Evolutionary conservation across 495 filamentous ascomycete genomes (phyloP), one percentile per base, ranked within the genome.

Genomic region (Rostrohypoxylon terebratum): DNA sequence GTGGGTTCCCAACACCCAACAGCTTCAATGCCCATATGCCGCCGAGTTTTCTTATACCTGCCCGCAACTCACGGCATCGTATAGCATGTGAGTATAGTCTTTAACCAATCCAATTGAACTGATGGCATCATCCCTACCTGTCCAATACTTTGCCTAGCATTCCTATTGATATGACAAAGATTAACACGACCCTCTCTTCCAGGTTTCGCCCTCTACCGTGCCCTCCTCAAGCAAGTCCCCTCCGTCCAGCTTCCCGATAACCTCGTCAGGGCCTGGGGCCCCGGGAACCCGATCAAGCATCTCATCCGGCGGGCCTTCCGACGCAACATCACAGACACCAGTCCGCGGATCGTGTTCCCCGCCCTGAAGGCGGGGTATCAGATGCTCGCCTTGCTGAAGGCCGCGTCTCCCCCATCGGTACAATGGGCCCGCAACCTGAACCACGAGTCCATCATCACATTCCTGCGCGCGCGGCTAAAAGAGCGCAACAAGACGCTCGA

Each of bases 171-270:
- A 38, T 16, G 40, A 51, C 25, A 34, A 14, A 53, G 20, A 16
- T 23, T 47, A 36, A 61, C 42, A 66, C 23, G 33, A 36, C 44
- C 14, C 18, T 13, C n/a, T 3, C 25, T 73, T 7, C 34, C 69
- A 94, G 91, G 90, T 76, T 82, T 92, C 73, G 88, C 91, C 36
- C 89, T 96, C 59, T 94, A 90, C 78, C 85, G 90, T 72, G 87
- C 90, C 33, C 88, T 96, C 72, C 81, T 94, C 36, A 87, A 85
- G 68, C 87, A 87, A 82, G 89, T 82, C 74, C 75, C 79, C 18
- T 81, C 77, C 59, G 75, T 90, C 57, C 81, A 84, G n/a, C 73
- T 84, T 61, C 79, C 69, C 64, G 73, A 67, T 77, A 80, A 72
- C 73, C 82, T 79, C 78, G 80, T 68, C 40, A 66, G 51, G 54